Evolutionary conservation across 2,329 filamentous ascomycete species (phyloP).

Genomic region (Aspergillus sp.): DNA sequence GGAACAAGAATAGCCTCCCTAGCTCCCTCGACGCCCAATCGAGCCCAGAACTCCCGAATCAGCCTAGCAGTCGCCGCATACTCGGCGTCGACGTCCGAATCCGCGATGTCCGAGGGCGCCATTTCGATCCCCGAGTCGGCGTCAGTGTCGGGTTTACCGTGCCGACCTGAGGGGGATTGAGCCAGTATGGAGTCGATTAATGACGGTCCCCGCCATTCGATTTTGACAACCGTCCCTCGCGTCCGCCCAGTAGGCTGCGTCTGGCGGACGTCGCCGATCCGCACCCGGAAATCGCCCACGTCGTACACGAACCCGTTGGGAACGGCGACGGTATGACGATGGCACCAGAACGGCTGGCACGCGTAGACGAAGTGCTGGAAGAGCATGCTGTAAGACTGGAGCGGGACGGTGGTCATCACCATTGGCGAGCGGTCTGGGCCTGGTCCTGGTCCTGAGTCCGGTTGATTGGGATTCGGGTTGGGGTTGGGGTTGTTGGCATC

Average conservation of each 20-base stretch:
- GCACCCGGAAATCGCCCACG: conserved; percentile 34
- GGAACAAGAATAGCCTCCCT: conserved; percentile 34
- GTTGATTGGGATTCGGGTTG: conserved; percentile 4
- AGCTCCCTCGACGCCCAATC: conserved; percentile 27
- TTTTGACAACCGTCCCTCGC: conserved; percentile 37
- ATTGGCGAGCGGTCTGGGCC: conserved; percentile 11
- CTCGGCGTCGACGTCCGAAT: conserved; percentile 31
- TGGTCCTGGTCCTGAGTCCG: conserved; percentile 1
- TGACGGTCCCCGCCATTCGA: conserved; percentile 34
- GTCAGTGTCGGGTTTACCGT: conserved; percentile 5
- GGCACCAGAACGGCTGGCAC: conserved; percentile 35
- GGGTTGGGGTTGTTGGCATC: conserved; percentile 10
- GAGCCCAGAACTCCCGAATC: conserved; percentile 35
- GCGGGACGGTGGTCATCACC: conserved; percentile 33
- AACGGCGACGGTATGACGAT: conserved; percentile 30
- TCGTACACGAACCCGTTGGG: conserved; percentile 31
- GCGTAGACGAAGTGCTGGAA: conserved; percentile 33
- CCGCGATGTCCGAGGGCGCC: conserved; percentile 20
- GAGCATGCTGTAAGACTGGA: conserved; percentile 24
- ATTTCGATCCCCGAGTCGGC: conserved; percentile 20
- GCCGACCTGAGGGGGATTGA: conserved; percentile 5
- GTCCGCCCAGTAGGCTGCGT: conserved; percentile 26
- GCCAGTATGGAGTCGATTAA: conserved; percentile 16
- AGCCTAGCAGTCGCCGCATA: conserved; percentile 24
- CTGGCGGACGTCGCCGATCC: conserved; percentile 35